These are phyloP conservation scores for Pleurostoma richardsiae DNA, from an alignment of 2,329 filamentous ascomycete genomes.

Conservation along the genomic window DNA sequence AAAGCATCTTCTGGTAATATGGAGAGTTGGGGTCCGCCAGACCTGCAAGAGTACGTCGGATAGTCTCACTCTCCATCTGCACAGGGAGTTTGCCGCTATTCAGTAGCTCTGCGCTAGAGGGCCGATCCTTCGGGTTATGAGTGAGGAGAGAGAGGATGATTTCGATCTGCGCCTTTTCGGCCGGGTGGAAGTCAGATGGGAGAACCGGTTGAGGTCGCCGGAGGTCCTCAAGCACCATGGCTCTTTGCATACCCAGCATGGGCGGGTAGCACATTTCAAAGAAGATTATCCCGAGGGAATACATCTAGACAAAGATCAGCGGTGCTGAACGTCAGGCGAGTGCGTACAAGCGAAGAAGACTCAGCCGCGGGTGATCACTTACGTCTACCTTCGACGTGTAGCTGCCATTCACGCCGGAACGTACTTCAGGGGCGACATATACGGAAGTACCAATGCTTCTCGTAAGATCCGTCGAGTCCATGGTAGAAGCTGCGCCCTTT, in stretches of 20 bases:
- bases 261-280: constrained; percentile 89
- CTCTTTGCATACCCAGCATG: constrained; percentile 59
- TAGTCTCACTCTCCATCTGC: constrained; percentile 88
- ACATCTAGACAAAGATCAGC: constrained; percentile 58
- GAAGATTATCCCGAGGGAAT: constrained; percentile 93
- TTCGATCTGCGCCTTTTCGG: constrained; percentile 67
- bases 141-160: constrained; percentile 77
- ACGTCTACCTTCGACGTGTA: constrained; percentile 93
- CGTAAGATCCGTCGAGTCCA: constrained; percentile 61
- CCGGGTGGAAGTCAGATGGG: constrained; percentile 66
- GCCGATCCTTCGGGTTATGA: constrained; percentile 77
- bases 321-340: not conserved
- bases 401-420: constrained; percentile 65
- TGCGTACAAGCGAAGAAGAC: not conserved
- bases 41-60: constrained; percentile 75
- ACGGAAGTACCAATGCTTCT: constrained; percentile 72
- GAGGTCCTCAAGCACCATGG: constrained; percentile 60
- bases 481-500: constrained; percentile 33
- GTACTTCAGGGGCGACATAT: constrained; percentile 90
- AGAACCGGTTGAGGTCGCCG: constrained; percentile 63
- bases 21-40: constrained; percentile 78
- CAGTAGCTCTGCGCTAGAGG: constrained; percentile 75
- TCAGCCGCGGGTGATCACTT: constrained; percentile 27
- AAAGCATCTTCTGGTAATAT: constrained; percentile 85
- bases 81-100: constrained; percentile 83